Conservation (phyloP, 1,139 yeast species). For the Kluyveromyces sp. region DNA sequence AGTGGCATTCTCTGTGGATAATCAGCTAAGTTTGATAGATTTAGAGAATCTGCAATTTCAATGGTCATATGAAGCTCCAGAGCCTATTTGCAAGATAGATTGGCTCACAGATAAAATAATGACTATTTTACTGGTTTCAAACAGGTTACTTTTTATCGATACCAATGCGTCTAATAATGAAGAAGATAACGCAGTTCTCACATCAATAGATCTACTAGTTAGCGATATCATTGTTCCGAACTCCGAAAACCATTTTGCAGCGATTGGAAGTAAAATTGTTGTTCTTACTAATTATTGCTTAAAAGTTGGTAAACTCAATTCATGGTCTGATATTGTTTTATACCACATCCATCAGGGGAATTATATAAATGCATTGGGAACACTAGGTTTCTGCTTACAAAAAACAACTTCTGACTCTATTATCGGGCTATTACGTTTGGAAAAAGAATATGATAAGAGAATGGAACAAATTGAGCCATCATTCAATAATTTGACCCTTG, state of each 20-base stretch:
- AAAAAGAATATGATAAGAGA: constrained; percentile 34
- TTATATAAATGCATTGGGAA: constrained; percentile 34
- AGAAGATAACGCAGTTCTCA: constrained; percentile 21
- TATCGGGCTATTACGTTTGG: constrained; percentile 13
- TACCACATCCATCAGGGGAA: constrained; percentile 25
- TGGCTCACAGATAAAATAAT: constrained; percentile 55
- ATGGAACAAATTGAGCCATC: constrained; percentile 46
- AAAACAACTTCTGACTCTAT: constrained; percentile 23
- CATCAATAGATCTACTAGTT: constrained; percentile 38
- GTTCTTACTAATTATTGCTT: constrained; percentile 22
- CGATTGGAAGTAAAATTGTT: constrained; percentile 14
- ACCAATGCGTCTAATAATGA: constrained; percentile 11
- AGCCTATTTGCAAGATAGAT: constrained; percentile 44
- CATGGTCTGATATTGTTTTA: constrained; percentile 28
- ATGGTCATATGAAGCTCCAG: constrained; percentile 35
- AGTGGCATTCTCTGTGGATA: constrained; percentile 13
- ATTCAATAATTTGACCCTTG: constrained; percentile 41
- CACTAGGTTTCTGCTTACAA: constrained; percentile 41
- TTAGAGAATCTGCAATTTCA: constrained; percentile 16
- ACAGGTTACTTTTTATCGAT: constrained; percentile 38
- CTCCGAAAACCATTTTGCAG: constrained; percentile 33
- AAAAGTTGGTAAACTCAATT: constrained; percentile 21
- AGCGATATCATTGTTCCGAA: constrained; percentile 34
- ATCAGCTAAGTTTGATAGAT: constrained; percentile 1
- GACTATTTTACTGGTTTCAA: constrained; percentile 43